Evolutionary conservation across 129 eudicot species (phyloP).

Genomic region (carrot (Daucus carota)): DH1_v3.0 NC_030388.2:1607501-1608000

Average conservation of each 20-base stretch:
- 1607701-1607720: background rate
- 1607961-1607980: too few species aligned
- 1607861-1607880: constrained; percentile 86
- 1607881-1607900: background rate
- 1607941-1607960: too few species aligned
- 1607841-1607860: constrained; percentile 94
- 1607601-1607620: background rate
- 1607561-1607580: background rate
- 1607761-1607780: too few species aligned
- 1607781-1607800: too few species aligned
- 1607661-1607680: background rate
- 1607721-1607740: too few species aligned
- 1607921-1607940: too few species aligned
- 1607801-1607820: too few species aligned
- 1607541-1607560: background rate
- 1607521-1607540: too few species aligned
- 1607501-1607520: background rate
- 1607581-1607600: background rate
- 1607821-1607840: too few species aligned
- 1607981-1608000: too few species aligned
- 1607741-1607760: too few species aligned
- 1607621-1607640: background rate
- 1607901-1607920: background rate
- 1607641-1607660: background rate
- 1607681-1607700: background rate